These are phyloP conservation scores for Nemophila menziesii DNA, from an alignment of 257 asterid genomes.

Conservation along the genomic window DNA sequence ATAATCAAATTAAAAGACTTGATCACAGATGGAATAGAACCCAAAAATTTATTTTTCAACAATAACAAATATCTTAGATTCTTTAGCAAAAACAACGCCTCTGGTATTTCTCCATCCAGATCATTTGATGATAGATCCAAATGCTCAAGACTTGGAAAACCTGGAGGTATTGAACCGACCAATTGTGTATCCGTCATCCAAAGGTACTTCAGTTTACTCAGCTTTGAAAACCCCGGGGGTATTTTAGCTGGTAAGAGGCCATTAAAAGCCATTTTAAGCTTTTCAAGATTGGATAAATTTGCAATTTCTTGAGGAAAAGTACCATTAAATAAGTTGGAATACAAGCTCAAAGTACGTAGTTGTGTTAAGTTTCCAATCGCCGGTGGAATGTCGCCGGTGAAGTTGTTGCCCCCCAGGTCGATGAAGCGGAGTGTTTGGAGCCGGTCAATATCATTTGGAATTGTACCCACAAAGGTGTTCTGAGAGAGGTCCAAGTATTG, in stretches of 20 bases:
- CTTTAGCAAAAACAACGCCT: slow-evolving; percentile 39
- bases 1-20: slow-evolving; percentile 32
- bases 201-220: slow-evolving; percentile 29
- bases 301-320: slow-evolving; percentile 57
- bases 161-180: slow-evolving; percentile 34
- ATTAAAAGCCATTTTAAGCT: slow-evolving; percentile 39
- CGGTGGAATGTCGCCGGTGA: slow-evolving; percentile 78
- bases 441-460: slow-evolving; percentile 43
- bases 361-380: slow-evolving; percentile 42
- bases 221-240: slow-evolving; percentile 48
- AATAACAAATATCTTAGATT: slow-evolving; percentile 37
- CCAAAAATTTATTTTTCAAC: slow-evolving; percentile 41
- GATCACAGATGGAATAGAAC: slow-evolving; percentile 41
- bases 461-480: slow-evolving; percentile 39
- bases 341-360: slow-evolving; percentile 22
- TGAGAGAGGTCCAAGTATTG: slow-evolving; percentile 45
- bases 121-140: slow-evolving; percentile 28
- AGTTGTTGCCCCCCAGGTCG: slow-evolving; percentile 48
- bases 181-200: slow-evolving; percentile 39
- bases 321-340: slow-evolving; percentile 47
- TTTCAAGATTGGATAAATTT: slow-evolving; percentile 47
- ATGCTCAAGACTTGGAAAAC: slow-evolving; percentile 22
- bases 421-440: slow-evolving; percentile 33
- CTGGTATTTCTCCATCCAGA: slow-evolving; percentile 26
- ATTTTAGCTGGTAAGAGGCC: slow-evolving; percentile 35